phyloP scores from a whole-genome alignment of 805 yeast species.

The Starmerella geochares region DNA sequence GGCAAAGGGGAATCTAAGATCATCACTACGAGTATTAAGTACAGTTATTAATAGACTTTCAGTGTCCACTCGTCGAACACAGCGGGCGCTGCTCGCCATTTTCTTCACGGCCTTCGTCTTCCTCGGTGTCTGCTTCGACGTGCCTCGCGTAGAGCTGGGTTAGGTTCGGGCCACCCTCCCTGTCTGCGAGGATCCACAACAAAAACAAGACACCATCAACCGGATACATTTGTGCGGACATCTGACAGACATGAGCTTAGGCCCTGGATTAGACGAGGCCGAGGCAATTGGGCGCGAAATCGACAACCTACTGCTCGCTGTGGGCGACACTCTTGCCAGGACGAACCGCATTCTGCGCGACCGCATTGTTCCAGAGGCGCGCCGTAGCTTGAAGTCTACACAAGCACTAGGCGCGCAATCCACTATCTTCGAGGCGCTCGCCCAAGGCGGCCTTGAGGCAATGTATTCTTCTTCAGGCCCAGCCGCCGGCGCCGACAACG shows the following conservation, averaged over 20 bases:
- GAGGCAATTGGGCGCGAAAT: conserved; percentile 2
- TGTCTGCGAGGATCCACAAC: not conserved
- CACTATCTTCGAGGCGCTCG: not conserved
- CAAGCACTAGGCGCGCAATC: not conserved
- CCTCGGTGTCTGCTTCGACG: too few species aligned
- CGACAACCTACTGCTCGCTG: conserved; percentile 3
- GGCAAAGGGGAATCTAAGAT: too few species aligned
- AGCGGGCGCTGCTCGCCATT: too few species aligned
- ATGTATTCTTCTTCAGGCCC: too few species aligned
- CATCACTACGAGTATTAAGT: too few species aligned
- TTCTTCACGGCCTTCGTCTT: too few species aligned
- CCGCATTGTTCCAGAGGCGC: conserved; percentile 7
- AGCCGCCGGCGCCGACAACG: too few species aligned
- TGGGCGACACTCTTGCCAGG: not conserved
- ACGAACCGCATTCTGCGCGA: conserved; percentile 7
- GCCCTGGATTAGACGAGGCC: not conserved
- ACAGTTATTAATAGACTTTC: too few species aligned
- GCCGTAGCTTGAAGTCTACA: not conserved
- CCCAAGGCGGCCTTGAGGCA: not conserved
- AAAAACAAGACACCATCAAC: too few species aligned
- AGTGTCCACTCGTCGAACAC: too few species aligned
- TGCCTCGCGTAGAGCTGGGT: too few species aligned
- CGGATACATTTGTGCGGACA: too few species aligned
- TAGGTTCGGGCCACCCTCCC: not conserved
- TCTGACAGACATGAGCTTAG: not conserved